Evolutionary conservation across 2,329 filamentous ascomycete genomes (phyloP), one percentile per base, ranked within the genome.

Genomic region (Aureobasidium pullulans): DNA sequence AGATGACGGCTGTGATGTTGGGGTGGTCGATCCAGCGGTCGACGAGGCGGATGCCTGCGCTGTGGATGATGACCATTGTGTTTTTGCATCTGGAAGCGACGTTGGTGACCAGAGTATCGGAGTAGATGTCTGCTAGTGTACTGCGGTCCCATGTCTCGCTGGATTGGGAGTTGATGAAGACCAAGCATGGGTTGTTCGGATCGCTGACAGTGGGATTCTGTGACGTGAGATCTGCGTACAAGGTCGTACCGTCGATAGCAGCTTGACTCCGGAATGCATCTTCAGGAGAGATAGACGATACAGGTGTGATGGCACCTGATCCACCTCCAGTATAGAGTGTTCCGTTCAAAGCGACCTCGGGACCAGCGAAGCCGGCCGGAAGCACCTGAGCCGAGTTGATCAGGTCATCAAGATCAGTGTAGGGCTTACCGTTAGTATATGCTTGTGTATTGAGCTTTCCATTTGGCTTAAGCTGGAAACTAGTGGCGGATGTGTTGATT

Each of bases 371-470:
- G 39, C 46, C 50, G 23, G 57, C 60, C 23, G 60, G 54, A 76
- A 77, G 0, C 81, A 80, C 39, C 2, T 71, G 69, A 6, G 65
- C 34, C 3, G 62, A 47, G 3, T 63, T 50, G 52, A 31, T 63
- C 29, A 60, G 66, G 64, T 19, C 39, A 16, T 62, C 57, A 5
- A 60, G 37, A 8, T 48, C 52, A 36, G 57, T 60, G 37, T 56
- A 62, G 5, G 60, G 47, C 43, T 31, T 47, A 29, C 49, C 60
- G 29, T 48, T 60, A 36, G 54, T 59, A 43, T 44, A 60, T 16
- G n/a, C 29, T 23, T 52, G 50, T 15, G 50, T 54, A 13, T 44
- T 54, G 50, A 23, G 23, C 19, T 32, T 32, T 31, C 37, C 49
- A 6, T 43, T 31, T 34, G 34, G 39, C 9, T 54, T 23, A n/a